Percentiles rank a stretch among this genome's conserved stretches.
Evolutionary conservation across 306 rosid genomes (phyloP).

Genomic region (Cotoneaster glaucophyllus): DNA sequence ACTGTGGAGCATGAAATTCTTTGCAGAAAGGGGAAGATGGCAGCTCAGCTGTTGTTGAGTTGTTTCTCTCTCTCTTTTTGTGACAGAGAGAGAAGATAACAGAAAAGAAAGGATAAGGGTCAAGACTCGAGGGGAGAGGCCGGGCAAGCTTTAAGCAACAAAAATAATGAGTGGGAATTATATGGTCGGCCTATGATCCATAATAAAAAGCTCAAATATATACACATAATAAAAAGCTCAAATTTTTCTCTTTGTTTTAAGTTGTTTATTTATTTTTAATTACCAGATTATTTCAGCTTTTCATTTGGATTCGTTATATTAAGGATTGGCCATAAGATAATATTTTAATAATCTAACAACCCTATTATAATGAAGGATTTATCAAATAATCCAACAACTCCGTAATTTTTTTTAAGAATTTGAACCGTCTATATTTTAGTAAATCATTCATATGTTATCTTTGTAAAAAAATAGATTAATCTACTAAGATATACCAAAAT

Average conservation of each 20-base stretch:
- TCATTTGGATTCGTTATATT: not conserved
- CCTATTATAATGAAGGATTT: too few relatives aligned
- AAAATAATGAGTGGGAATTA: constrained; percentile 80
- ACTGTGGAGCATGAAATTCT: constrained; percentile 62
- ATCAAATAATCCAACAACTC: too few relatives aligned
- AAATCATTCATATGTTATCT: too few relatives aligned
- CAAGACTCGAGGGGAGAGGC: constrained; percentile 40
- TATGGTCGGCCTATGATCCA: constrained; percentile 15
- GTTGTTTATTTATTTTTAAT: not conserved
- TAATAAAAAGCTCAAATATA: not conserved
- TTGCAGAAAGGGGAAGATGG: constrained; percentile 54
- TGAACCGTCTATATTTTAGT: too few relatives aligned
- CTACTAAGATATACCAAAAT: too few relatives aligned
- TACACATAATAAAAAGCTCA: not conserved
- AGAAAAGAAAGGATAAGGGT: constrained; percentile 32
- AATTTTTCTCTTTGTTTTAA: not conserved
- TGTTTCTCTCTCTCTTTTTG: constrained; percentile 27
- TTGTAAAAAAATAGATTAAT: too few relatives aligned
- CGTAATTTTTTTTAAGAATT: too few relatives aligned
- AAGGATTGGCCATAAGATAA: too few relatives aligned
- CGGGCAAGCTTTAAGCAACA: constrained; percentile 91
- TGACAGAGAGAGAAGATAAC: not conserved
- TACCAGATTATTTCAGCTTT: not conserved
- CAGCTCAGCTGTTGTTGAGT: constrained; percentile 46
- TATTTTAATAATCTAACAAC: too few relatives aligned